Conservation (phyloP, 805 yeast species). For the Lachancea sp. region DNA sequence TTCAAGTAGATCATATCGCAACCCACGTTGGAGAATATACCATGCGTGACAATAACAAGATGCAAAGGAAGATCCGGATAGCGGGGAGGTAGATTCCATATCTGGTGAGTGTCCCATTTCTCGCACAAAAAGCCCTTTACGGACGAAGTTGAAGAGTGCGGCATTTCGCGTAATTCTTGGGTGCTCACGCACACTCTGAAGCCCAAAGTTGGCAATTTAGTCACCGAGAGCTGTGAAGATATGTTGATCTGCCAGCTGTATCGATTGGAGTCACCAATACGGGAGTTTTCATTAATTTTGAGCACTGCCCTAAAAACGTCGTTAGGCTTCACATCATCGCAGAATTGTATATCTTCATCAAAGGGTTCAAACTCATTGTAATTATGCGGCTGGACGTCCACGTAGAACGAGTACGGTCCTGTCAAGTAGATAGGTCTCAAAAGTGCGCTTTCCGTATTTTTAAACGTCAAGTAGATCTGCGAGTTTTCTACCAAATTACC, state of each 20-base stretch:
- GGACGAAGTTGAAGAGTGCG: conserved; percentile 3
- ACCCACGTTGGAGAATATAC: conserved; percentile 81
- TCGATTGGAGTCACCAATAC: conserved; percentile 20
- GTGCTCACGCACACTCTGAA: conserved; percentile 58
- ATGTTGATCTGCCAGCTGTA: conserved; percentile 80
- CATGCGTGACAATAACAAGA: conserved; percentile 82
- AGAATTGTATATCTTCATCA: conserved; percentile 38
- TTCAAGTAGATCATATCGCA: conserved; percentile 87
- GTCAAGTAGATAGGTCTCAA: conserved; percentile 77
- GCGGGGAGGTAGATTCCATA: conserved; percentile 70
- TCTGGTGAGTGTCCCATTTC: conserved; percentile 50
- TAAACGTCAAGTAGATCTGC: conserved; percentile 42
- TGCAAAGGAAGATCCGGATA: conserved; percentile 56
- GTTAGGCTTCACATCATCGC: conserved; percentile 62
- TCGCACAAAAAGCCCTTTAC: conserved; percentile 22
- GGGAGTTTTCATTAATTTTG: conserved; percentile 39
- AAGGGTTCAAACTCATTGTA: conserved; percentile 46
- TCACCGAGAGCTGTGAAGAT: conserved; percentile 71
- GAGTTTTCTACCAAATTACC: conserved; percentile 8
- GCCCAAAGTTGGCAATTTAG: conserved; percentile 58
- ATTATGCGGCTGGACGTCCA: conserved; percentile 66
- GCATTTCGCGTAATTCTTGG: conserved; percentile 23
- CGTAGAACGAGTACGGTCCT: conserved; percentile 84
- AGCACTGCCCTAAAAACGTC: conserved; percentile 56
- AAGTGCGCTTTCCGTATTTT: conserved; percentile 65